A percentile compares a stretch with the other conserved stretches of the same genome.
These are phyloP conservation scores for Cicer bijugum DNA, from an alignment of 306 rosid genomes.

Conservation along the genomic window DNA sequence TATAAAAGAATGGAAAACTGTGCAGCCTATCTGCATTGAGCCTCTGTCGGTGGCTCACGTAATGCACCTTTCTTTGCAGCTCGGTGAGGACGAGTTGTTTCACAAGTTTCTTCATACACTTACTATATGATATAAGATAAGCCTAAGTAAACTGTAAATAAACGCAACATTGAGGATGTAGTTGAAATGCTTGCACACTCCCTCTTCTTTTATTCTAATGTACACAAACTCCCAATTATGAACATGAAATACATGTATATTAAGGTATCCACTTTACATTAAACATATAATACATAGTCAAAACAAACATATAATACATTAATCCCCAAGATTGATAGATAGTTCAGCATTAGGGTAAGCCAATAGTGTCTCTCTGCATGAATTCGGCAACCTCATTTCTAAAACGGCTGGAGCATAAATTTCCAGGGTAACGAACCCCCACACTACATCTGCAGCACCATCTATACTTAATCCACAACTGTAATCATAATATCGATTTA, in stretches of 20 bases:
- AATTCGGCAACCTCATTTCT: constrained; percentile 34
- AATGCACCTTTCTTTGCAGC: not conserved
- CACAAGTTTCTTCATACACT: not conserved
- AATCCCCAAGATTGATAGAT: constrained; percentile 9
- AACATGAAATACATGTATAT: constrained; percentile 28
- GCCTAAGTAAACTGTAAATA: not conserved
- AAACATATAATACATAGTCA: not conserved
- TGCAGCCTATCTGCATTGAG: not conserved
- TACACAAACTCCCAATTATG: constrained; percentile 21
- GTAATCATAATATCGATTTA: constrained; percentile 1
- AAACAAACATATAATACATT: constrained; percentile 9
- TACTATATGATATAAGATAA: not conserved
- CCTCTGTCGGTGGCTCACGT: not conserved
- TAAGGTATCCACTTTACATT: constrained; percentile 37
- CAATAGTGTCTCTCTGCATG: constrained; percentile 17
- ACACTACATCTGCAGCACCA: not conserved
- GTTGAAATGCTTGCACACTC: not conserved
- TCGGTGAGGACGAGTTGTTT: not conserved
- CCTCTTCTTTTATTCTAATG: not conserved
- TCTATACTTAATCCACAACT: constrained; percentile 7
- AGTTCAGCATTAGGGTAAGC: constrained; percentile 25
- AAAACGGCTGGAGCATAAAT: constrained; percentile 33
- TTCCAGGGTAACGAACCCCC: constrained; percentile 24
- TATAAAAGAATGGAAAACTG: constrained; percentile 12
- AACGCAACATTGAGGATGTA: not conserved